Evolutionary conservation across 345 rosid genomes (phyloP).

Genomic region (Hypericum perforatum): DNA sequence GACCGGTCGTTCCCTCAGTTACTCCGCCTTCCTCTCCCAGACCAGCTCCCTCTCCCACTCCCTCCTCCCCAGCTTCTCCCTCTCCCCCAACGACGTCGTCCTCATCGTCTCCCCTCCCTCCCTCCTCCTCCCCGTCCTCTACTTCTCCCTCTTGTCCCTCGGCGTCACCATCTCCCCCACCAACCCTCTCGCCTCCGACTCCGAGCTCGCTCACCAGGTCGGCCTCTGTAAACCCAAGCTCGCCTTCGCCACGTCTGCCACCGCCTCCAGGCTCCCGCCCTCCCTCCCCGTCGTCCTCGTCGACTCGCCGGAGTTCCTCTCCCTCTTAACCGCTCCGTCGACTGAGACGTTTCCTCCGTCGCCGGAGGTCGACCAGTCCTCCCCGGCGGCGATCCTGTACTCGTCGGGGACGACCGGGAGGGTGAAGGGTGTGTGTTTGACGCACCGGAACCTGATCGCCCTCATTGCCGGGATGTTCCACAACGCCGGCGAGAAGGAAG

Average conservation of each 20-base stretch:
- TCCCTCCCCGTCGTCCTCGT: slow-evolving; percentile 39
- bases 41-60: slow-evolving; percentile 38
- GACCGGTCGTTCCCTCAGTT: slow-evolving; percentile 33
- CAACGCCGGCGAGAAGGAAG: not conserved
- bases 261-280: slow-evolving; percentile 34
- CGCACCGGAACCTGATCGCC: slow-evolving; percentile 66
- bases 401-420: slow-evolving; percentile 83
- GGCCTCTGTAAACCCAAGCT: slow-evolving; percentile 47
- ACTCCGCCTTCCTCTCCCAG: slow-evolving; percentile 32
- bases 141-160: slow-evolving; percentile 59
- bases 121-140: slow-evolving; percentile 47
- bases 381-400: slow-evolving; percentile 56
- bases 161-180: slow-evolving; percentile 69
- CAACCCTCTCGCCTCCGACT: slow-evolving; percentile 49
- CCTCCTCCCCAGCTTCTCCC: slow-evolving; percentile 30
- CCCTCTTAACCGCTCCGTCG: slow-evolving; percentile 25
- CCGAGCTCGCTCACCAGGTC: slow-evolving; percentile 51
- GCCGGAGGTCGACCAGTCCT: slow-evolving; percentile 40
- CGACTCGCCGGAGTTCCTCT: slow-evolving; percentile 69
- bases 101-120: slow-evolving; percentile 58
- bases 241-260: slow-evolving; percentile 53
- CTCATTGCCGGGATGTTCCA: slow-evolving; percentile 39
- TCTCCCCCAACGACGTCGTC: slow-evolving; percentile 48
- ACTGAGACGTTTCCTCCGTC: not conserved
- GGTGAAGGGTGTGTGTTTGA: slow-evolving; percentile 56